These are phyloP conservation scores for Pistacia vera DNA, from an alignment of 345 rosid genomes.

Conservation along the genomic window DNA sequence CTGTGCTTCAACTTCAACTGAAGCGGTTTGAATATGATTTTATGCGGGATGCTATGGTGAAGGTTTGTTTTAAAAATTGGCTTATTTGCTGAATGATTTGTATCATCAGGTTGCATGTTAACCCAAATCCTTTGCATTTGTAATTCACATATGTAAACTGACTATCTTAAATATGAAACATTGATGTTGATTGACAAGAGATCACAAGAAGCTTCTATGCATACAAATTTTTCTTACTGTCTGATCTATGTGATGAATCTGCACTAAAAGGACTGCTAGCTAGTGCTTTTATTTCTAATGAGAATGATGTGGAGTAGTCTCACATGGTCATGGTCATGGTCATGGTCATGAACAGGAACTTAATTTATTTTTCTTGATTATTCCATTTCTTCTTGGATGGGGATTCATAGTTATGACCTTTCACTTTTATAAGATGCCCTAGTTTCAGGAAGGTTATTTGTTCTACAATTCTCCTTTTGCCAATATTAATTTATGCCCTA, in stretches of 20 bases:
- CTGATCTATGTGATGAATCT: neutral
- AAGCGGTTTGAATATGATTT: constrained; percentile 98
- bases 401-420: neutral
- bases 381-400: neutral
- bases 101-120: constrained; percentile 5
- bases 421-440: neutral
- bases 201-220: neutral
- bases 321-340: neutral
- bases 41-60: constrained; percentile 95
- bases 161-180: neutral
- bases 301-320: neutral
- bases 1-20: constrained; percentile 95
- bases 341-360: neutral
- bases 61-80: constrained; percentile 53
- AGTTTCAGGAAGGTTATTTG: neutral
- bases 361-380: neutral
- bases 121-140: neutral
- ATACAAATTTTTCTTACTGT: neutral
- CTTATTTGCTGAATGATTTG: neutral
- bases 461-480: too few relatives aligned
- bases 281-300: neutral
- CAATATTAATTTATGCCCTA: neutral
- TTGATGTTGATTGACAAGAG: neutral
- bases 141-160: neutral
- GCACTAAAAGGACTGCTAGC: neutral